Percentiles rank a stretch among this genome's conserved stretches.
phyloP scores from a whole-genome alignment of 805 yeast species.

The Hanseniaspora thailandica region DNA sequence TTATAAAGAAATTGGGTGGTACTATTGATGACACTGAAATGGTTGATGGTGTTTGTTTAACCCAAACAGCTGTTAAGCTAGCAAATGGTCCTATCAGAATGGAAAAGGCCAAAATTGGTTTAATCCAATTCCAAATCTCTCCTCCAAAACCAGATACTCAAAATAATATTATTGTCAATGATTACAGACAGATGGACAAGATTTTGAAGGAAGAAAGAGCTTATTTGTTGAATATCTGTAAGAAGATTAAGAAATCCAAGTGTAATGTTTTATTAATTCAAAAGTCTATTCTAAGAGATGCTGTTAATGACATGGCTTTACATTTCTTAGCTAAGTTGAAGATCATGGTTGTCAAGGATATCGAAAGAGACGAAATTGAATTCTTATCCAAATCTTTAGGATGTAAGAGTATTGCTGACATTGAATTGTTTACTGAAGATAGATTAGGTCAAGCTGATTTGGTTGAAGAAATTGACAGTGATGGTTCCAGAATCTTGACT shows the following conservation, averaged over 20 bases:
- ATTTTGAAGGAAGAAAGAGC: constrained; percentile 96
- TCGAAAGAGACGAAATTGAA: constrained; percentile 92
- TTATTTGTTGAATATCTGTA: constrained; percentile 84
- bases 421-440: constrained; percentile 86
- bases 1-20: constrained; percentile 91
- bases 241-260: constrained; percentile 90
- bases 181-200: constrained; percentile 98
- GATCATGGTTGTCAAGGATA: constrained; percentile 87
- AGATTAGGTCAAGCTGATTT: constrained; percentile 85
- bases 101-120: constrained; percentile 85
- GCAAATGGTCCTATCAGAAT: constrained; percentile 94
- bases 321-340: constrained; percentile 89
- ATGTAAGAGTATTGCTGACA: constrained; percentile 91
- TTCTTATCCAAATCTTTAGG: constrained; percentile 73
- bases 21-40: constrained; percentile 93
- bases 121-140: constrained; percentile 85
- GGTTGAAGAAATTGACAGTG: constrained; percentile 79
- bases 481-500: constrained; percentile 81
- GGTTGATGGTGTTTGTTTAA: constrained; percentile 84
- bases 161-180: constrained; percentile 92
- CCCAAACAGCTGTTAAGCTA: constrained; percentile 75
- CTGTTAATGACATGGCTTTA: constrained; percentile 85
- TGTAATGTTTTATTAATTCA: constrained; percentile 86
- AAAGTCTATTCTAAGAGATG: constrained; percentile 87
- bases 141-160: constrained; percentile 98